Conservation (phyloP, 768 basidiomycete genomes). For the Tulasnella sp. region DNA sequence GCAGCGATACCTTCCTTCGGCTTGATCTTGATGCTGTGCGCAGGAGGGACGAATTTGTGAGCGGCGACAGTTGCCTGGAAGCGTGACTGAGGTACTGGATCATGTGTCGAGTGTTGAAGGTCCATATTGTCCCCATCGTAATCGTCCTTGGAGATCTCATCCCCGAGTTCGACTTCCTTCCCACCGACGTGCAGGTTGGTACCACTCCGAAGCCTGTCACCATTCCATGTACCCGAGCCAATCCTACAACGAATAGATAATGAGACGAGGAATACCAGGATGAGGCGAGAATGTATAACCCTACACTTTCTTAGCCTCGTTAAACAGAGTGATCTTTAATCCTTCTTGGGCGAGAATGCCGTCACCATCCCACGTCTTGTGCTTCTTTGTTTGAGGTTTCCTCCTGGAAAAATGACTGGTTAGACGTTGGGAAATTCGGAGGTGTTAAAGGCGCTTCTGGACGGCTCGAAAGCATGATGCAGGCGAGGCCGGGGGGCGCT, state of each 20-base stretch:
- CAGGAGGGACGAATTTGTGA: conserved; percentile 8
- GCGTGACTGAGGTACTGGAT: neutral
- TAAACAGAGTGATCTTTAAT: conserved; percentile 19
- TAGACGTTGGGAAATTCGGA: neutral
- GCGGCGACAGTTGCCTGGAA: neutral
- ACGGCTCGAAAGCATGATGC: conserved; percentile 10
- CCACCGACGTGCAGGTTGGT: conserved; percentile 39
- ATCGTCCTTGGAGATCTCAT: conserved; percentile 9
- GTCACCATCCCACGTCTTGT: conserved; percentile 30
- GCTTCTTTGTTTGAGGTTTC: conserved; percentile 24
- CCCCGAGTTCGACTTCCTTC: conserved; percentile 6
- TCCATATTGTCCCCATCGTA: neutral
- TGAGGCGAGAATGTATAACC: neutral
- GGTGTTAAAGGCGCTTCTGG: conserved; percentile 12
- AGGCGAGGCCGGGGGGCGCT: conserved; percentile 3
- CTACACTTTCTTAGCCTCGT: conserved; percentile 20
- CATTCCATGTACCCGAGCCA: conserved; percentile 53
- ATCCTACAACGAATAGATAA: conserved; percentile 34
- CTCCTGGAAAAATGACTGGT: conserved; percentile 18
- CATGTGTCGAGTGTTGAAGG: neutral
- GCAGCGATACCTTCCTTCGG: too few relatives aligned
- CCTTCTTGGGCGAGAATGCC: conserved; percentile 21
- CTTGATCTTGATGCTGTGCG: too few relatives aligned
- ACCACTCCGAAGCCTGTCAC: conserved; percentile 35
- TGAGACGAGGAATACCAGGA: neutral